Evolutionary conservation across 345 rosid species (phyloP).

Genomic region (Eucalyptus sideroxylon): DNA sequence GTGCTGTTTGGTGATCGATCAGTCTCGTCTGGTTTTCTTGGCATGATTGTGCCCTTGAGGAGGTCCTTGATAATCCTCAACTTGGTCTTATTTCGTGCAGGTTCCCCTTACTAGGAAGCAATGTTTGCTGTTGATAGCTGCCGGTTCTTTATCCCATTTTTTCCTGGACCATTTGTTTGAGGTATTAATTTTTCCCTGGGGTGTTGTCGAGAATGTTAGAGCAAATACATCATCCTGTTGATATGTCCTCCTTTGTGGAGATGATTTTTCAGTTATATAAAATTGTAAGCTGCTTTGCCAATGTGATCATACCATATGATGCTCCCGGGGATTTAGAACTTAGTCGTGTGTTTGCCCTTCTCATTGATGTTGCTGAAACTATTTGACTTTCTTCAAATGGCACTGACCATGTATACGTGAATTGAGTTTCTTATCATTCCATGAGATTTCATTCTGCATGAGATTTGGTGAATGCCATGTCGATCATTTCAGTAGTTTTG

Average conservation of each 20-base stretch:
- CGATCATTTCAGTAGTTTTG: not conserved
- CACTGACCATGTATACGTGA: not conserved
- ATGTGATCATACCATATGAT: not conserved
- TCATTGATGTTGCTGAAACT: not conserved
- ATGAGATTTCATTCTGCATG: not conserved
- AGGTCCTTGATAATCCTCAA: not conserved
- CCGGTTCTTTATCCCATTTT: conserved; percentile 62
- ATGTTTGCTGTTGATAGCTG: conserved; percentile 33
- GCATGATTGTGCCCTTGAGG: not conserved
- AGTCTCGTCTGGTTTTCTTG: not conserved
- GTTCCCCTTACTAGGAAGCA: conserved; percentile 45
- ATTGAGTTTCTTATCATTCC: not conserved
- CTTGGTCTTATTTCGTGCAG: conserved; percentile 5
- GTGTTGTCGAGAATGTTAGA: not conserved
- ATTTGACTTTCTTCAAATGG: not conserved
- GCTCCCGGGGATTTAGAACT: not conserved
- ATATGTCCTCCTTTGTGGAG: not conserved
- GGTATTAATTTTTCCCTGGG: conserved; percentile 5
- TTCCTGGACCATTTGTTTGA: conserved; percentile 66
- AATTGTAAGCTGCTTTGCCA: not conserved
- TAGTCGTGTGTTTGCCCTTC: not conserved
- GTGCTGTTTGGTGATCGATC: not conserved
- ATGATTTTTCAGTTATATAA: not conserved
- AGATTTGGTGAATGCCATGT: not conserved
- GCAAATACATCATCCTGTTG: not conserved